Evolutionary conservation across 371 early-diverging fungal species (phyloP), one percentile per base, ranked within the genome.

Genomic region (Dinochytrium kinnereticum): DNA sequence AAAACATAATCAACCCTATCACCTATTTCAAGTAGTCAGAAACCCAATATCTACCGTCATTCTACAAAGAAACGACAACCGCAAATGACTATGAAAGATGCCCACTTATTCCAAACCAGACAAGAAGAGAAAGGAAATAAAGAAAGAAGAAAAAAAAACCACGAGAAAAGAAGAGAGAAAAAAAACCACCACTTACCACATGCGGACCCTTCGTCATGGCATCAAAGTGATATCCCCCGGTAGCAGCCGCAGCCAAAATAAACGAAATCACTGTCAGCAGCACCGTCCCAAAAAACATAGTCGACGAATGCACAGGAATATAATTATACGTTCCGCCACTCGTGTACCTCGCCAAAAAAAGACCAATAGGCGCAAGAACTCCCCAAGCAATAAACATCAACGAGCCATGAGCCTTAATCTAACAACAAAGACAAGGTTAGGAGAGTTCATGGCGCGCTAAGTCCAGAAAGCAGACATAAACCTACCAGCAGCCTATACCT

Each of bases 371-470:
- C 3, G 70, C 69, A 3, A 70, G 55, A 0, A 70, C 59, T 10
- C 71, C n/a, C 75, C 75, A 75, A 10, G 75, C 75, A 37, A 70
- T 26, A 49, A 70, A 70, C 75, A 75, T 75, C 17, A 75, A 64
- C 1, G 59, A 33, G 2, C 66, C 75, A 40, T 75, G 75, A 1
- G 67, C 71, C 31, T 70, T 64, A 1, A 66, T 57, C 55, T 61
- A 24, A 13, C 30, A 34, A 31, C 30, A 34, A 61, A n/a, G n/a
- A n/a, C n/a, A n/a, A n/a, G n/a, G n/a, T n/a, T n/a, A n/a, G n/a
- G n/a, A n/a, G n/a, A n/a, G n/a, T n/a, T n/a, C n/a, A n/a, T n/a
- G n/a, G n/a, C n/a, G n/a, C n/a, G n/a, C n/a, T n/a, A n/a, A n/a
- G n/a, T n/a, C n/a, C n/a, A n/a, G n/a, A n/a, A n/a, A 44, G 44